phyloP scores from a whole-genome alignment of 2,329 filamentous ascomycete species.

The Phyllosticta citrichinensis region DNA sequence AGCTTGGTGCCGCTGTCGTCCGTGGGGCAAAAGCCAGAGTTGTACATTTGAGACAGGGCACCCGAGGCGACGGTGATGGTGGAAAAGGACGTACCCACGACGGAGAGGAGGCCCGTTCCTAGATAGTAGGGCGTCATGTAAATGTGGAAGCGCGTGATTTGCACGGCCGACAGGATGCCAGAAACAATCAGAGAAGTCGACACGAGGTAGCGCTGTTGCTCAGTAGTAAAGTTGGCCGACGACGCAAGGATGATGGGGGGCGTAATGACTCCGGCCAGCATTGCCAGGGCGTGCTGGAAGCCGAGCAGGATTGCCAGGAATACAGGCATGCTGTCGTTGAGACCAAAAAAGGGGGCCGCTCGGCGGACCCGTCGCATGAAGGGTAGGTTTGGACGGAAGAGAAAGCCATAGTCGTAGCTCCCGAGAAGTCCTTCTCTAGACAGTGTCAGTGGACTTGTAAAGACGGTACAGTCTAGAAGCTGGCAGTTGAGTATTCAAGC shows the following conservation, averaged over 20 bases:
- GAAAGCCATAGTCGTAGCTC: slow-evolving; percentile 79
- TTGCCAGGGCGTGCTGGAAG: slow-evolving; percentile 68
- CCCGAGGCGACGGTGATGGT: slow-evolving; percentile 65
- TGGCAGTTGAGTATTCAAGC: neutral
- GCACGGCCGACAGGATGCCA: slow-evolving; percentile 62
- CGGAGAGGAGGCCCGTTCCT: slow-evolving; percentile 67
- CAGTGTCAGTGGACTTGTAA: neutral
- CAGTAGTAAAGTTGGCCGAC: slow-evolving; percentile 48
- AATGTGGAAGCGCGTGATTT: slow-evolving; percentile 70
- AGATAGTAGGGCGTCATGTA: slow-evolving; percentile 54
- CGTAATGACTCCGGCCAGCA: slow-evolving; percentile 60
- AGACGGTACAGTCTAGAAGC: neutral
- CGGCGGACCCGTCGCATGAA: slow-evolving; percentile 58
- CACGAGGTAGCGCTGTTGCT: slow-evolving; percentile 64
- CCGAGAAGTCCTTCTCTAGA: slow-evolving; percentile 64
- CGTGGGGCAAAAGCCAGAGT: slow-evolving; percentile 55
- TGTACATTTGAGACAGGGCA: slow-evolving; percentile 68
- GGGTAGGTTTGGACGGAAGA: slow-evolving; percentile 73
- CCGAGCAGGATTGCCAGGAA: slow-evolving; percentile 64
- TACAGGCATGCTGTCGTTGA: slow-evolving; percentile 68
- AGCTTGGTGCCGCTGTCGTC: slow-evolving; percentile 54
- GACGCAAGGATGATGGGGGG: slow-evolving; percentile 64
- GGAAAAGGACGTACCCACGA: slow-evolving; percentile 69
- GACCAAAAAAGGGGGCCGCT: slow-evolving; percentile 73
- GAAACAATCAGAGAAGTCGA: slow-evolving; percentile 71